phyloP scores from a whole-genome alignment of 208 protist genomes.

The Leishmania major region DNA sequence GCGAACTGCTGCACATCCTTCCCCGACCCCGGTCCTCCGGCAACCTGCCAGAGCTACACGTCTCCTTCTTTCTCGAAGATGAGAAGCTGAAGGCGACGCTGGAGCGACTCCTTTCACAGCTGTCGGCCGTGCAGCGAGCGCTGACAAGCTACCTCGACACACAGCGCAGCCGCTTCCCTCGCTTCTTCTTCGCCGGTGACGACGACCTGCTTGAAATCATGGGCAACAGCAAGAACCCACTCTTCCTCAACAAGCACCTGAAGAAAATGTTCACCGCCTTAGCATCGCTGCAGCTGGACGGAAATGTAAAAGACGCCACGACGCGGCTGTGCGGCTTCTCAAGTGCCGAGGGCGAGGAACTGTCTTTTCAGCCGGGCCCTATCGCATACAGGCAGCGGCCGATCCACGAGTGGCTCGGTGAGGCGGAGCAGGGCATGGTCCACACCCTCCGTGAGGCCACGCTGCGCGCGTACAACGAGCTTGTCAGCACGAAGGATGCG shows the following conservation, averaged over 20 bases:
- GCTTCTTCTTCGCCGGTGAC: slow-evolving; percentile 99
- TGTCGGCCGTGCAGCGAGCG: slow-evolving; percentile 96
- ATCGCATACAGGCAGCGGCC: slow-evolving; percentile 62
- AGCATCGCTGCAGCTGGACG: slow-evolving; percentile 61
- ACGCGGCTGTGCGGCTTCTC: slow-evolving; percentile 86
- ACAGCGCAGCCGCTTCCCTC: slow-evolving; percentile 96
- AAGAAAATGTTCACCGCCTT: slow-evolving; percentile 99
- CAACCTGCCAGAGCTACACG: slow-evolving; percentile 52
- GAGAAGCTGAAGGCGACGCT: slow-evolving; percentile 90
- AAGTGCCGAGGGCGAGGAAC: slow-evolving; percentile 93
- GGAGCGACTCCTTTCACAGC: slow-evolving; percentile 90
- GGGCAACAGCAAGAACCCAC: slow-evolving; percentile 95
- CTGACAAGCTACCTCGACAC: slow-evolving; percentile 98
- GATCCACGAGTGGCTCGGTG: slow-evolving; percentile 95
- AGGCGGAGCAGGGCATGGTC: slow-evolving; percentile 92
- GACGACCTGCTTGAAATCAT: slow-evolving; percentile 99
- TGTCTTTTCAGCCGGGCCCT: slow-evolving; percentile 66
- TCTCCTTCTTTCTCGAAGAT: slow-evolving; percentile 93
- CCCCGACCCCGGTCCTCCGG: slow-evolving; percentile 74
- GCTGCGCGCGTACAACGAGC: slow-evolving; percentile 38
- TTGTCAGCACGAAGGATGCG: slow-evolving; percentile 13
- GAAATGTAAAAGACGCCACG: slow-evolving; percentile 16
- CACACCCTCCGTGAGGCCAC: slow-evolving; percentile 78
- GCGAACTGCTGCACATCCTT: slow-evolving; percentile 95
- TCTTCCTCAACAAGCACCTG: slow-evolving; percentile 97